phyloP scores from a whole-genome alignment of 306 rosid genomes.

The Sphenostylis stenocarpa region DNA sequence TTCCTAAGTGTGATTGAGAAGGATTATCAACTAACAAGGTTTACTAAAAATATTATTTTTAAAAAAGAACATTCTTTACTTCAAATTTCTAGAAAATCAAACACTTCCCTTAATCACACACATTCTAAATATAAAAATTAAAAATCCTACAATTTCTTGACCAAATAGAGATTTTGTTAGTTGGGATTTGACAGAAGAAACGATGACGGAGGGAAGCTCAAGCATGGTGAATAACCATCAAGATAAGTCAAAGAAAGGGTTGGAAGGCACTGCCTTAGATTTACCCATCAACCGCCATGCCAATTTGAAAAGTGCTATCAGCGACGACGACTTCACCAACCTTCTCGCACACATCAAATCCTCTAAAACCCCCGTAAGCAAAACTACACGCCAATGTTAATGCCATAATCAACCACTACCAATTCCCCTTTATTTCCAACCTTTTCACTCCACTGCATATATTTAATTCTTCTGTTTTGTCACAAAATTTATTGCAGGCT shows the following conservation, averaged over 20 bases:
- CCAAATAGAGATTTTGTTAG: neutral
- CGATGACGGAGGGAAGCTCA: slow-evolving; percentile 29
- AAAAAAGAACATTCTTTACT: no score
- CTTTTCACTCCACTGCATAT: neutral
- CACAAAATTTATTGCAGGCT: slow-evolving; percentile 53
- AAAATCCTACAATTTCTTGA: neutral
- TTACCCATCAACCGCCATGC: slow-evolving; percentile 50
- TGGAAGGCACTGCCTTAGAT: slow-evolving; percentile 47
- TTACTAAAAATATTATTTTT: no score
- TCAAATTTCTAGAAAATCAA: no score
- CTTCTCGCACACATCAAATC: slow-evolving; percentile 69
- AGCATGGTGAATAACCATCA: neutral
- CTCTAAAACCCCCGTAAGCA: slow-evolving; percentile 70
- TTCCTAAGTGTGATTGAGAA: no score
- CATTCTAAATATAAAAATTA: no score
- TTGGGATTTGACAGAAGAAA: neutral
- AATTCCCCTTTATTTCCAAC: neutral
- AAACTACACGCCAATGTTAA: neutral
- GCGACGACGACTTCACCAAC: slow-evolving; percentile 50
- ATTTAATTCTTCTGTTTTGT: neutral
- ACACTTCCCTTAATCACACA: no score
- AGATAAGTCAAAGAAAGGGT: slow-evolving; percentile 40
- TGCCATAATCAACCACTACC: neutral
- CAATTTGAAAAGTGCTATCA: slow-evolving; percentile 66
- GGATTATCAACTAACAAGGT: no score